Base-by-base conservation (phyloP, 768 basidiomycete species). In the Lactarius hatsudake region DNA sequence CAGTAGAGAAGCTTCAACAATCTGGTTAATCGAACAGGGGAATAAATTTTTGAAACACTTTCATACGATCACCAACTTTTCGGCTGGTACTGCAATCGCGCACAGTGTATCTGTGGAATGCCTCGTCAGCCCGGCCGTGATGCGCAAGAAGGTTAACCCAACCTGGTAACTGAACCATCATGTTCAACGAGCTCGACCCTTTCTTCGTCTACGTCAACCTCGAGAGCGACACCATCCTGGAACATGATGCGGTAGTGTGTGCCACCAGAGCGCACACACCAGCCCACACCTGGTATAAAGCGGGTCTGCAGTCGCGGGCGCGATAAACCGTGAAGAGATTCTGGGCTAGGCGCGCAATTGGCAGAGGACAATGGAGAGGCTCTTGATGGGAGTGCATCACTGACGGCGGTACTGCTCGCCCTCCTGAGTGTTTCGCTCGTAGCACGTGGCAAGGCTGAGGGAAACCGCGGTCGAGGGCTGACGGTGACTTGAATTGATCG, bases 221-320 rank as follows among this genome's bases (percentile, higher is more conserved):
- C 79, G 59, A 81, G 72, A 32, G 75, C 69, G 36, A 73, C 72
- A 1, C 81, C 81, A 71, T 81, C 81, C 23, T 79, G 60, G 65
- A 82, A 82, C 80, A 82, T 80, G 17, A 82, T 75, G 66, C 75
- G 77, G 63, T 81, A 82, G 32, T 77, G 72, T 9, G 80, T 79
- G 1, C 76, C 79, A 36, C 71, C 71, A 53, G 79, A 76, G 57
- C 80, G 76, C 62, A 82, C 77, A 64, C 81, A 81, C 80, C 81
- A 82, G 9, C 81, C 81, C 6, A 78, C 72, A 10, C 75, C 75
- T 2, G 79, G 76, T 53, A 81, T 77, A 64, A 76, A 82, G 32
- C 80, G 77, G 5, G 78, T 80, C 65, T 81, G 75, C 32, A 73
- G 62, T 17, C 62, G 71, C 26, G 63, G 40, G n/a, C 13, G 51